A percentile compares a stretch with the other conserved stretches of the same genome.
Evolutionary conservation across 2,329 filamentous ascomycete genomes (phyloP).

Genomic region (Albifimbria verrucaria): DNA sequence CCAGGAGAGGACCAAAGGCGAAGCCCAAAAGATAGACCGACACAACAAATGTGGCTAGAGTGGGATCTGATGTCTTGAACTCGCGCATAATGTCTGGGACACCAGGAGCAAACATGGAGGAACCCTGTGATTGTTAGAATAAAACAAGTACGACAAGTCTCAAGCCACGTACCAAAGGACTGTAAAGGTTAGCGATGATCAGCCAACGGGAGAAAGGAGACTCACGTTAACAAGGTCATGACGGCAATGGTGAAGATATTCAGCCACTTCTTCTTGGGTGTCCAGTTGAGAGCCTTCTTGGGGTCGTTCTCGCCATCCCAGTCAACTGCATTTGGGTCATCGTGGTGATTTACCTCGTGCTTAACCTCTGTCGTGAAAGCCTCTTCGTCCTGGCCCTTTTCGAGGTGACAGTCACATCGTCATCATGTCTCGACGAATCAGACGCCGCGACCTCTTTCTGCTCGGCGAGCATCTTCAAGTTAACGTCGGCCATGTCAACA

Average conservation of each 20-base stretch:
- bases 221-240: constrained; percentile 23
- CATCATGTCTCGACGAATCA: neutral
- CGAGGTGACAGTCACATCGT: neutral
- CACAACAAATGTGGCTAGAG: constrained; percentile 40
- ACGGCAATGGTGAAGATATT: constrained; percentile 30
- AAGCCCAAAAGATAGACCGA: constrained; percentile 48
- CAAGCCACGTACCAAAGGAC: neutral
- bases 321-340: constrained; percentile 17
- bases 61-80: constrained; percentile 33
- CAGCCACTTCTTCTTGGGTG: constrained; percentile 38
- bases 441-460: neutral
- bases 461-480: neutral
- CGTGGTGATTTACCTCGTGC: neutral
- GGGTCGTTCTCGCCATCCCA: constrained; percentile 39
- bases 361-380: neutral
- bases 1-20: constrained; percentile 58
- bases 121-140: constrained; percentile 15
- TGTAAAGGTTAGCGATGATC: constrained; percentile 7
- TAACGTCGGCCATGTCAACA: neutral
- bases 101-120: constrained; percentile 27
- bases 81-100: constrained; percentile 45
- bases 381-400: neutral
- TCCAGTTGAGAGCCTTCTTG: constrained; percentile 65
- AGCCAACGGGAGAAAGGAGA: neutral
- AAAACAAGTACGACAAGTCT: too few relatives aligned